These are phyloP conservation scores for Talaromyces sp. DNA, from an alignment of 2,329 filamentous ascomycete species.

Conservation along the genomic window DNA sequence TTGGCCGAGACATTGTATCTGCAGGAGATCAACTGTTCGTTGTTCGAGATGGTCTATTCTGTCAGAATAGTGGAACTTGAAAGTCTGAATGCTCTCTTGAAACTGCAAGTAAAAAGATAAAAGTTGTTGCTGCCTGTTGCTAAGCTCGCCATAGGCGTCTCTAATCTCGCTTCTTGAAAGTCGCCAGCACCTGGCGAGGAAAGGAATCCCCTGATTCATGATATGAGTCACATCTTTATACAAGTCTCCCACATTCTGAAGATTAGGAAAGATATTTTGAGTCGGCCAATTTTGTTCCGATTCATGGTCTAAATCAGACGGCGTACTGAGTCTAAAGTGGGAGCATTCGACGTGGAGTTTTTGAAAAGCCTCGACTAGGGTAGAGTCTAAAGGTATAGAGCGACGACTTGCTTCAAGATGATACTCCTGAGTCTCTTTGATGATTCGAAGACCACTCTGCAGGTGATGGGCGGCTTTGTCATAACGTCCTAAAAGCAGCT, in stretches of 20 bases:
- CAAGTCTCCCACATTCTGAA: neutral
- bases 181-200: constrained; percentile 1
- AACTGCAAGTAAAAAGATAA: neutral
- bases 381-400: neutral
- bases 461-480: neutral
- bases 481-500: neutral
- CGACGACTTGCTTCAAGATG: neutral
- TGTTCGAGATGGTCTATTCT: neutral
- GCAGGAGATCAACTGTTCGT: neutral
- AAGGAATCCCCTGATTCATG: neutral
- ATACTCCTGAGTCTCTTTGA: neutral
- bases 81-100: neutral
- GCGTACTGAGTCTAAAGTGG: neutral
- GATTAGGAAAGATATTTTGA: neutral
- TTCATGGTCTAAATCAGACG: neutral
- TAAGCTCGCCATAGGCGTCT: neutral
- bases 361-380: neutral
- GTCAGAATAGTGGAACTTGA: neutral
- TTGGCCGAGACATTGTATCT: neutral
- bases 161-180: neutral
- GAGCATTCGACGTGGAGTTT: neutral
- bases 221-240: neutral
- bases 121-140: neutral
- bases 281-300: neutral
- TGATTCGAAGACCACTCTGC: neutral